Conservation (phyloP, 1,139 yeast species). For the Blastobotrys serpentis region DNA sequence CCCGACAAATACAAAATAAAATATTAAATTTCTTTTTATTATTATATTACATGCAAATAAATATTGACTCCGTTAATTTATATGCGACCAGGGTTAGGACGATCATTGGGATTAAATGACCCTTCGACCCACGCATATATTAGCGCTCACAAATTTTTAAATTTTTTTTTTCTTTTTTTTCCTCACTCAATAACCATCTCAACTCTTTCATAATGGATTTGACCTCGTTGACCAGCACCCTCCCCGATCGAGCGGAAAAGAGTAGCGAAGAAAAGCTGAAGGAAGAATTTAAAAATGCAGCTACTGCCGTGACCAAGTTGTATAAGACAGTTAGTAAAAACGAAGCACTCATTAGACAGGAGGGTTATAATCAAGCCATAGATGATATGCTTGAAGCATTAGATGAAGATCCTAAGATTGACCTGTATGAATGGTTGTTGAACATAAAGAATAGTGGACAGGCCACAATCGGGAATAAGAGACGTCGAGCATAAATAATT, state of each 20-base stretch:
- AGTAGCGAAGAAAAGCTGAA: conserved; percentile 8
- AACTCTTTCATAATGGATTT: conserved; percentile 12
- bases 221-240: conserved; percentile 21
- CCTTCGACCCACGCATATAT: background rate
- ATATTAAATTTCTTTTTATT: background rate
- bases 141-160: background rate
- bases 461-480: conserved; percentile 4
- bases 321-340: conserved; percentile 32
- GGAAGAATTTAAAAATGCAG: conserved; percentile 34
- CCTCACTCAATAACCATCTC: no score
- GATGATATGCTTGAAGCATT: conserved; percentile 26
- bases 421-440: conserved; percentile 28
- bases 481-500: background rate
- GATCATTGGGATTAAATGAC: background rate
- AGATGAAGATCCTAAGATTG: conserved; percentile 25
- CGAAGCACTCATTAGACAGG: conserved; percentile 27
- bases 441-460: conserved; percentile 19
- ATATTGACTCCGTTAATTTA: background rate
- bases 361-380: conserved; percentile 33
- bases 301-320: conserved; percentile 34
- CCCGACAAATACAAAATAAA: no score
- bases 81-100: conserved; percentile 7
- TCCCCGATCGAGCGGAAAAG: conserved; percentile 16
- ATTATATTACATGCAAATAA: conserved; percentile 5
- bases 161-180: conserved; percentile 10